Percentiles rank a stretch among this genome's conserved stretches.
phyloP scores from a whole-genome alignment of 2,329 filamentous ascomycete genomes.

The Nemania diffusa region DNA sequence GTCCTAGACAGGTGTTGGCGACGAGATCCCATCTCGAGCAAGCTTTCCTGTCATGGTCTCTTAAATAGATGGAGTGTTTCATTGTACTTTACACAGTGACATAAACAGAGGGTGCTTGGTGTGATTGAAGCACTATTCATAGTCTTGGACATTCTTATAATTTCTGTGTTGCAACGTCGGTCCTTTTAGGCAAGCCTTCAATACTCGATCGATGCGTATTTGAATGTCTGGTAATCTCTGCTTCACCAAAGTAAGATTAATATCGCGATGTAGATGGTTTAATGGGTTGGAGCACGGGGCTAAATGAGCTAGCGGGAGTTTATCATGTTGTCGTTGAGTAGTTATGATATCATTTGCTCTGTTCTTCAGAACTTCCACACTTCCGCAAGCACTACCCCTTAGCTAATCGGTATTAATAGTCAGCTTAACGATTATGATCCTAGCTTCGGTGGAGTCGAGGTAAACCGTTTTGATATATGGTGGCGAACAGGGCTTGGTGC shows the following conservation, averaged over 20 bases:
- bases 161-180: no score
- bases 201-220: not conserved
- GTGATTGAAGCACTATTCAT: not conserved
- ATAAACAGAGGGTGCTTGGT: not conserved
- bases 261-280: slow-evolving; percentile 18
- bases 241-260: not conserved
- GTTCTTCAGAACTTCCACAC: not conserved
- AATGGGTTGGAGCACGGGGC: no score
- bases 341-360: slow-evolving; percentile 39
- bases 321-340: slow-evolving; percentile 2
- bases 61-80: not conserved
- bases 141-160: not conserved
- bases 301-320: slow-evolving; percentile 6
- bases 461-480: not conserved
- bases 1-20: not conserved
- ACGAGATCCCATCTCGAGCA: not conserved
- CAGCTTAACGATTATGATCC: not conserved
- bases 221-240: not conserved
- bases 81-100: not conserved
- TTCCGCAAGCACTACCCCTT: not conserved
- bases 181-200: not conserved
- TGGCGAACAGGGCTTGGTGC: not conserved
- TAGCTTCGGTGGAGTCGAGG: not conserved
- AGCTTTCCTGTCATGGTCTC: not conserved
- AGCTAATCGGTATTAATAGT: not conserved